A percentile compares a stretch with the other conserved stretches of the same genome.
Conservation (phyloP, 1,139 yeast species). For the Pichia sp. region DNA sequence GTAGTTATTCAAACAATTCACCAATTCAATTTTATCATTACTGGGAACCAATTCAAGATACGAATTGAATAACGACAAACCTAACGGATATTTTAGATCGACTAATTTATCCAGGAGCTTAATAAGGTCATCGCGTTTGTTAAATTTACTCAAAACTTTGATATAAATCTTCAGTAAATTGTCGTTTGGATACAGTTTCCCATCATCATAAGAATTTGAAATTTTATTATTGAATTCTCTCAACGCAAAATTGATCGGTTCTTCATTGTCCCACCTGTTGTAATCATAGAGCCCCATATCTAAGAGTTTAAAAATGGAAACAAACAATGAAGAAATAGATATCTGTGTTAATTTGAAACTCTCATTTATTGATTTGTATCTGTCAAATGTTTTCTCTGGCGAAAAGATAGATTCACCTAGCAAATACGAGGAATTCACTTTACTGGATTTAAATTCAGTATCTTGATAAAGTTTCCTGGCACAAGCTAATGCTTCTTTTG, state of each 20-base stretch:
- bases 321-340: slow-evolving; percentile 38
- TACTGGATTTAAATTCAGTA: slow-evolving; percentile 14
- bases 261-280: slow-evolving; percentile 12
- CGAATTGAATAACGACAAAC: slow-evolving; percentile 28
- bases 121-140: slow-evolving; percentile 42
- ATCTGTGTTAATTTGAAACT: slow-evolving; percentile 25
- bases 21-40: slow-evolving; percentile 22
- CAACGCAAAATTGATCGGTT: slow-evolving; percentile 55
- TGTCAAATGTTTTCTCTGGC: slow-evolving; percentile 30
- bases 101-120: slow-evolving; percentile 55
- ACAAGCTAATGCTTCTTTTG: slow-evolving; percentile 4
- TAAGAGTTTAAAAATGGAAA: slow-evolving; percentile 19
- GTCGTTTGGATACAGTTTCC: slow-evolving; percentile 36
- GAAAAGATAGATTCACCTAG: slow-evolving; percentile 37
- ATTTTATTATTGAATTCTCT: slow-evolving; percentile 42
- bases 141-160: slow-evolving; percentile 37
- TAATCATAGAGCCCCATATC: slow-evolving; percentile 13
- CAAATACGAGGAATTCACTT: slow-evolving; percentile 18
- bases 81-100: slow-evolving; percentile 39
- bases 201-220: slow-evolving; percentile 26
- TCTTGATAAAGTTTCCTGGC: slow-evolving; percentile 19
- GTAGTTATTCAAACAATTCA: slow-evolving; percentile 32
- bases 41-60: slow-evolving; percentile 25
- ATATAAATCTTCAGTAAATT: slow-evolving; percentile 46
- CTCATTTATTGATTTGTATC: slow-evolving; percentile 25